phyloP scores from a whole-genome alignment of 2,329 filamentous ascomycete genomes.

The Gaeumannomyces tritici region DNA sequence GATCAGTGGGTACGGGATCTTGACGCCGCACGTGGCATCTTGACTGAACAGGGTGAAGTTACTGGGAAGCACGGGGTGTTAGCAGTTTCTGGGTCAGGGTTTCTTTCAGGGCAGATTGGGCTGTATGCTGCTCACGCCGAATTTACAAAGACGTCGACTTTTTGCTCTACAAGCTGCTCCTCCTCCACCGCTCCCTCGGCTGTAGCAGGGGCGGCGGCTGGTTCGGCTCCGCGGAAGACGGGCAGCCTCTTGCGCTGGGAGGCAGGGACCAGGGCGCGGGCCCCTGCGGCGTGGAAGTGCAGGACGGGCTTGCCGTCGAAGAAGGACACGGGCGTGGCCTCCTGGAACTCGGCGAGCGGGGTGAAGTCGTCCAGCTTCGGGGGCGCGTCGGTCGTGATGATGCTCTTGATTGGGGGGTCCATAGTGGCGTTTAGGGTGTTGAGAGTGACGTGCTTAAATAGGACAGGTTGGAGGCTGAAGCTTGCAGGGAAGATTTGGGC shows the following conservation, averaged over 20 bases:
- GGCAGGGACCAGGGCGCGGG: conserved; percentile 48
- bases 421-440: not conserved
- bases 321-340: conserved; percentile 64
- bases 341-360: conserved; percentile 57
- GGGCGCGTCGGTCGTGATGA: conserved; percentile 46
- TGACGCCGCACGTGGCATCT: conserved; percentile 46
- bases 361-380: conserved; percentile 52
- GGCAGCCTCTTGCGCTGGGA: conserved; percentile 45
- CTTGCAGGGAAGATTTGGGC: no score
- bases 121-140: conserved; percentile 36
- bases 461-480: no score
- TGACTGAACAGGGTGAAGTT: conserved; percentile 56
- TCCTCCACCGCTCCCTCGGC: conserved; percentile 17
- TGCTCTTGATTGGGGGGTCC: conserved; percentile 9
- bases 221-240: conserved; percentile 32
- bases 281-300: conserved; percentile 48
- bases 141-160: conserved; percentile 47
- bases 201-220: conserved; percentile 14
- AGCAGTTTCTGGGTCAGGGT: not conserved
- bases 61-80: conserved; percentile 22
- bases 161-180: conserved; percentile 32
- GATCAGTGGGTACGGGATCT: conserved; percentile 66
- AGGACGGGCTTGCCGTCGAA: conserved; percentile 62
- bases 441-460: no score
- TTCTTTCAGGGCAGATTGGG: not conserved